These are phyloP conservation scores for Theileria sp. DNA, from an alignment of 169 alveolate genomes.

Conservation along the genomic window DNA sequence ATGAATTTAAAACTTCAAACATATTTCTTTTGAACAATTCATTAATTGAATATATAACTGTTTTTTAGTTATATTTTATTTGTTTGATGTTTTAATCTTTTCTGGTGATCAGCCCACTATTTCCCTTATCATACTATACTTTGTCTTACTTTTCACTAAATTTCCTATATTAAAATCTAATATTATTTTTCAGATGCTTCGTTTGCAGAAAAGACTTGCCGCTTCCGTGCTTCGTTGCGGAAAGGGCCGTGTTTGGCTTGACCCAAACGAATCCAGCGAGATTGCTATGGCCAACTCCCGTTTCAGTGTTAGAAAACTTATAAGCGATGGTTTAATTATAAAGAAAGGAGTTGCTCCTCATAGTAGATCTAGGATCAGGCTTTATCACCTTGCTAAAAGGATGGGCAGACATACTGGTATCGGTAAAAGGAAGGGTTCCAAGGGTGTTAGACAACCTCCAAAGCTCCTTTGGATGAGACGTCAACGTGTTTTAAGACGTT, in stretches of 20 bases:
- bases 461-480: slow-evolving; percentile 98
- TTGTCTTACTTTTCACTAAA: background rate
- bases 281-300: slow-evolving; percentile 97
- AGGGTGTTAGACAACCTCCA: slow-evolving; percentile 95
- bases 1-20: slow-evolving; percentile 1
- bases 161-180: background rate
- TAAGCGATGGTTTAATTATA: slow-evolving; percentile 95
- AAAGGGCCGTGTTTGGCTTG: slow-evolving; percentile 96
- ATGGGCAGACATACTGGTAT: slow-evolving; percentile 96
- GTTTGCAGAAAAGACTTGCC: slow-evolving; percentile 95
- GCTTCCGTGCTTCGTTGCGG: slow-evolving; percentile 97
- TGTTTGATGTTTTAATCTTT: background rate
- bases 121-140: background rate
- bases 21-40: background rate
- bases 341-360: slow-evolving; percentile 94
- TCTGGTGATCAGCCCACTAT: background rate
- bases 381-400: slow-evolving; percentile 91
- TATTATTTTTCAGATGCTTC: slow-evolving; percentile 78
- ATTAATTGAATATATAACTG: background rate
- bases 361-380: slow-evolving; percentile 92
- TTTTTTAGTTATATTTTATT: background rate
- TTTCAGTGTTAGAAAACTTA: slow-evolving; percentile 91
- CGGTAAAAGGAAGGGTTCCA: slow-evolving; percentile 97
- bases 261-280: slow-evolving; percentile 97
- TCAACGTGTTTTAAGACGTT: slow-evolving; percentile 96